Percentiles rank a stretch among this genome's conserved stretches.
phyloP scores from a whole-genome alignment of 2,329 filamentous ascomycete genomes.

The Furcasterigmium furcatum region DNA sequence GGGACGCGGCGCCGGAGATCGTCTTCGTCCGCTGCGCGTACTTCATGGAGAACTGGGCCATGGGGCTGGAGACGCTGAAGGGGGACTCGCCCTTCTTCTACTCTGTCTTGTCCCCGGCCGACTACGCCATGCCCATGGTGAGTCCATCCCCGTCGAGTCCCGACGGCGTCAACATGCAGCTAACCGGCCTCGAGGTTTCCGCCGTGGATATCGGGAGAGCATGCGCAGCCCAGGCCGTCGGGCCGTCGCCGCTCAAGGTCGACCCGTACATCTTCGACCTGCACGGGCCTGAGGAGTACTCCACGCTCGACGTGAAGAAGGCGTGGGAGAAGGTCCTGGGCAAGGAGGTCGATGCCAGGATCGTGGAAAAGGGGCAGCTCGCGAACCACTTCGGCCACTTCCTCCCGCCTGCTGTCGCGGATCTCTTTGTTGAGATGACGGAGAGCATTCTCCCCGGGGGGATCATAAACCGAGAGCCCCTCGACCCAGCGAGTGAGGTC shows the following conservation, averaged over 20 bases:
- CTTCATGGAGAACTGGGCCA: constrained; percentile 36
- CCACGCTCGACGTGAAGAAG: constrained; percentile 20
- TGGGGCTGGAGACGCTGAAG: constrained; percentile 19
- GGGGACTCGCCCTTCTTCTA: constrained; percentile 23
- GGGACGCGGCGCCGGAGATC: constrained; percentile 15
- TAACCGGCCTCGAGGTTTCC: neutral
- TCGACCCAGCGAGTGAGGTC: neutral
- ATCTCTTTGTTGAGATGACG: constrained; percentile 25
- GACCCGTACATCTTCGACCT: constrained; percentile 26
- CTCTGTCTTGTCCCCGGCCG: constrained; percentile 27
- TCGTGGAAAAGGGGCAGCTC: constrained; percentile 20
- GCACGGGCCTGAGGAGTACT: constrained; percentile 23
- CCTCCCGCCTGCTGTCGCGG: constrained; percentile 17
- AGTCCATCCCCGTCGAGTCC: neutral
- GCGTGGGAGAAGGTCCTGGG: constrained; percentile 21
- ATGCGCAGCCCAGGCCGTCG: constrained; percentile 4
- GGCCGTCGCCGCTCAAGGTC: constrained; percentile 8
- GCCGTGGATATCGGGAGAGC: constrained; percentile 1
- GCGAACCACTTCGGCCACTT: constrained; percentile 13
- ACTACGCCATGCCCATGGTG: constrained; percentile 26
- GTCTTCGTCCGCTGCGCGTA: constrained; percentile 27
- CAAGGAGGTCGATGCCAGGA: constrained; percentile 19
- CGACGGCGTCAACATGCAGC: too few relatives aligned
- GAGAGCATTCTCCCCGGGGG: constrained; percentile 23
- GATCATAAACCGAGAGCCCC: constrained; percentile 3